Conservation (phyloP, 169 alveolate species). For the Cryptosporidium xiaoi region DNA sequence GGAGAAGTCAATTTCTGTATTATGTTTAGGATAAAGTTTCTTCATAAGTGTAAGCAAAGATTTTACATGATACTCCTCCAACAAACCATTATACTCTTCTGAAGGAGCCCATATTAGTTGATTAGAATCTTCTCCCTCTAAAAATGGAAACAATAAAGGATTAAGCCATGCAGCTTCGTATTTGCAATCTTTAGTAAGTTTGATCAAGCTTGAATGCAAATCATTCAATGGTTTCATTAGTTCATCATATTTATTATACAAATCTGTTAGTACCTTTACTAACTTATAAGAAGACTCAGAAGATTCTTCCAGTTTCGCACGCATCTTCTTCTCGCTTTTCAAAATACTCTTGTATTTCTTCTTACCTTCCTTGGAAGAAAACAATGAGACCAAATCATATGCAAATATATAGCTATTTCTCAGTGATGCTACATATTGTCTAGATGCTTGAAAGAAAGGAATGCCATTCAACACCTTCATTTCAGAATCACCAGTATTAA, state of each 20-base stretch:
- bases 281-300: background rate
- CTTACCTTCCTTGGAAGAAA: background rate
- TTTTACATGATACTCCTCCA: background rate
- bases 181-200: constrained; percentile 15
- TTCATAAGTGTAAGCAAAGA: background rate
- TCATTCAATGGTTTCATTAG: constrained; percentile 49
- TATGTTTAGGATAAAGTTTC: background rate
- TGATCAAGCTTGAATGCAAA: background rate
- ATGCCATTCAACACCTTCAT: background rate
- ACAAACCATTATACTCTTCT: constrained; percentile 1
- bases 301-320: background rate
- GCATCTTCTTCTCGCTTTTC: constrained; percentile 1
- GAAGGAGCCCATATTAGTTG: constrained; percentile 59
- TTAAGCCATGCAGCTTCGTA: background rate
- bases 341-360: background rate
- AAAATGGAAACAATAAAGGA: constrained; percentile 56
- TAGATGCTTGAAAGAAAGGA: constrained; percentile 44
- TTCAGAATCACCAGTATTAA: too few species aligned
- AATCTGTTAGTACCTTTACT: background rate
- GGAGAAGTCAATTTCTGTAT: too few species aligned
- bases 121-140: constrained; percentile 28
- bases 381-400: background rate
- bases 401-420: background rate
- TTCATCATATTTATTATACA: constrained; percentile 18
- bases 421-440: background rate